Conservation (phyloP, 805 yeast genomes). For the Nematodospora valgi region DNA sequence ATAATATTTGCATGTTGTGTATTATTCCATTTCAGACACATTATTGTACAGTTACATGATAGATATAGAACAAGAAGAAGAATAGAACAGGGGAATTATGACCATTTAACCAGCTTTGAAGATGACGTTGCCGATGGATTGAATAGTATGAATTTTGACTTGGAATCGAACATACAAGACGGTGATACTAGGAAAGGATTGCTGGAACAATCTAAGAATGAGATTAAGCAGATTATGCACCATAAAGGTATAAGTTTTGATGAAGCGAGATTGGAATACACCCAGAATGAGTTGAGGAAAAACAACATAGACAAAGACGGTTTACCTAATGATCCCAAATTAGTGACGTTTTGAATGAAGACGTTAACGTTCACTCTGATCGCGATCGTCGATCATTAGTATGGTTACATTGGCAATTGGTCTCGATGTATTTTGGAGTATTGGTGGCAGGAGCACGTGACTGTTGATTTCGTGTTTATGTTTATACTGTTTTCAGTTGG, state of each 20-base stretch:
- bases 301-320: slow-evolving; percentile 65
- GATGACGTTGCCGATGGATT: slow-evolving; percentile 46
- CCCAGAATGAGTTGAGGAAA: slow-evolving; percentile 40
- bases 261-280: slow-evolving; percentile 59
- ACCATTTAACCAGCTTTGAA: slow-evolving; percentile 18
- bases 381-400: too few relatives aligned
- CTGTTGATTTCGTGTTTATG: too few relatives aligned
- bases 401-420: too few relatives aligned
- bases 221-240: slow-evolving; percentile 54
- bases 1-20: too few relatives aligned
- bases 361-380: too few relatives aligned
- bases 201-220: slow-evolving; percentile 49
- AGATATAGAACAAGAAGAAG: slow-evolving; percentile 25
- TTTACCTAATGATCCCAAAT: slow-evolving; percentile 62
- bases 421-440: too few relatives aligned
- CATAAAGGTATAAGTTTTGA: slow-evolving; percentile 54
- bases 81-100: slow-evolving; percentile 20
- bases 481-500: too few relatives aligned
- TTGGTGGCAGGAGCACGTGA: too few relatives aligned
- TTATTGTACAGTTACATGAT: slow-evolving; percentile 24
- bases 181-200: slow-evolving; percentile 63
- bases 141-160: slow-evolving; percentile 55
- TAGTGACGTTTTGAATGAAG: slow-evolving; percentile 49
- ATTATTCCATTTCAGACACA: slow-evolving; percentile 31
- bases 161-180: slow-evolving; percentile 36